Percentiles rank a stretch among this genome's conserved stretches.
Evolutionary conservation across 1,284 basidiomycete species (phyloP).

Genomic region (Cryptococcus sp.): DNA sequence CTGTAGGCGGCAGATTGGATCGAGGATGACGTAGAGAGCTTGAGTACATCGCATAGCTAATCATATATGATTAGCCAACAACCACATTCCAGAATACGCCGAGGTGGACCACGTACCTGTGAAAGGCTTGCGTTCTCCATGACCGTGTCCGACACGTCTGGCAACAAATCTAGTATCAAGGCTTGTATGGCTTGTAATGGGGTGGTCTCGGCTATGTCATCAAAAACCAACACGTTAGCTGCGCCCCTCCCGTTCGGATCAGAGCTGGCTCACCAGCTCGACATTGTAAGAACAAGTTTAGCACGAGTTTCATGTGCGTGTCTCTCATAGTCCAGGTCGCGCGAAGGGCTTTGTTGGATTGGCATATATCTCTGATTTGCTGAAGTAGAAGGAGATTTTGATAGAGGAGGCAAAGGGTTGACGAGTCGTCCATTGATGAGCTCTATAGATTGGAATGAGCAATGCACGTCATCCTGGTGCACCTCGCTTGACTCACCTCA

Average conservation of each 20-base stretch:
- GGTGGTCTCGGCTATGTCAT: constrained; percentile 25
- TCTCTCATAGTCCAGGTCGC: constrained; percentile 69
- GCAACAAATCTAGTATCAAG: constrained; percentile 66
- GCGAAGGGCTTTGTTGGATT: constrained; percentile 71
- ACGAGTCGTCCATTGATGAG: constrained; percentile 63
- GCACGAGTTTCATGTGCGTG: constrained; percentile 31
- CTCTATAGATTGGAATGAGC: constrained; percentile 53
- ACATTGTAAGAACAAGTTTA: constrained; percentile 47
- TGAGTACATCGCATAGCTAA: constrained; percentile 37
- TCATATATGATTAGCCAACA: neutral
- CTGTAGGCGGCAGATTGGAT: constrained; percentile 47
- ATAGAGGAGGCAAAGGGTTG: constrained; percentile 65
- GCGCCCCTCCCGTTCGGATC: neutral
- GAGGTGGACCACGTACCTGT: constrained; percentile 56
- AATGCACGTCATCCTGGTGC: too few relatives aligned
- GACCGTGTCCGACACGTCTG: constrained; percentile 65
- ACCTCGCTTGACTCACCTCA: constrained; percentile 61
- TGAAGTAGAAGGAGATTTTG: constrained; percentile 70
- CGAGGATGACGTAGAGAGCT: constrained; percentile 31
- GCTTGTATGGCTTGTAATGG: constrained; percentile 69
- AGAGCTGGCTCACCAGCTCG: constrained; percentile 31
- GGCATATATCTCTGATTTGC: constrained; percentile 68
- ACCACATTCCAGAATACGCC: constrained; percentile 1
- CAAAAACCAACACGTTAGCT: neutral
- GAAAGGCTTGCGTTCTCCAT: constrained; percentile 66